These are phyloP conservation scores for Aspergillus taichungensis DNA, from an alignment of 495 filamentous ascomycete species.

Conservation along the genomic window DNA sequence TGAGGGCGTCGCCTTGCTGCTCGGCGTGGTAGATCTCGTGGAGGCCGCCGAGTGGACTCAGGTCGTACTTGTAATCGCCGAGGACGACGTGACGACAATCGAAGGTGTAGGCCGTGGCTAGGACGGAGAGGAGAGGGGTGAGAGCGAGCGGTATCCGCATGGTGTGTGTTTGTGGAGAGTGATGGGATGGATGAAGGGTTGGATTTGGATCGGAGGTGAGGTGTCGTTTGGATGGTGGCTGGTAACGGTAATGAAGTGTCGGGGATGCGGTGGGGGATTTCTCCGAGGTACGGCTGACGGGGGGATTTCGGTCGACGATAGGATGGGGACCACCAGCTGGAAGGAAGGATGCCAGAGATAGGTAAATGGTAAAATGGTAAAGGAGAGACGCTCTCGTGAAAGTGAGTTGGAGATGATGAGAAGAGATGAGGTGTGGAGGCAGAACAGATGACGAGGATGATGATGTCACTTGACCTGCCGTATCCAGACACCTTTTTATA, in stretches of 20 bases:
- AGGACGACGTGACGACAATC: slow-evolving; percentile 55
- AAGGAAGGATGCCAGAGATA: too few relatives aligned
- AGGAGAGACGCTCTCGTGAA: not conserved
- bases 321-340: not conserved
- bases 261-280: slow-evolving; percentile 1
- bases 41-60: slow-evolving; percentile 60
- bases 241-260: not conserved
- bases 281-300: too few relatives aligned
- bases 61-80: slow-evolving; percentile 52
- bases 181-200: too few relatives aligned
- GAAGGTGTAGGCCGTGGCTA: slow-evolving; percentile 39
- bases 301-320: not conserved
- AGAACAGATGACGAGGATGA: slow-evolving; percentile 9
- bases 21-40: slow-evolving; percentile 57
- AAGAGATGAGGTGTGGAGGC: slow-evolving; percentile 2
- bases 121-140: slow-evolving; percentile 32
- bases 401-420: not conserved
- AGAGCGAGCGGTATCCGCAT: slow-evolving; percentile 45
- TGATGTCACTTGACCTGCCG: slow-evolving; percentile 19
- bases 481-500: too few relatives aligned
- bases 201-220: too few relatives aligned
- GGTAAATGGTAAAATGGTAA: not conserved
- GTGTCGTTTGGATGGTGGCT: too few relatives aligned
- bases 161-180: slow-evolving; percentile 3
- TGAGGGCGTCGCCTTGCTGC: slow-evolving; percentile 34